Conservation (phyloP, 2,329 filamentous ascomycete species). For the Fusarium stilboides region DNA sequence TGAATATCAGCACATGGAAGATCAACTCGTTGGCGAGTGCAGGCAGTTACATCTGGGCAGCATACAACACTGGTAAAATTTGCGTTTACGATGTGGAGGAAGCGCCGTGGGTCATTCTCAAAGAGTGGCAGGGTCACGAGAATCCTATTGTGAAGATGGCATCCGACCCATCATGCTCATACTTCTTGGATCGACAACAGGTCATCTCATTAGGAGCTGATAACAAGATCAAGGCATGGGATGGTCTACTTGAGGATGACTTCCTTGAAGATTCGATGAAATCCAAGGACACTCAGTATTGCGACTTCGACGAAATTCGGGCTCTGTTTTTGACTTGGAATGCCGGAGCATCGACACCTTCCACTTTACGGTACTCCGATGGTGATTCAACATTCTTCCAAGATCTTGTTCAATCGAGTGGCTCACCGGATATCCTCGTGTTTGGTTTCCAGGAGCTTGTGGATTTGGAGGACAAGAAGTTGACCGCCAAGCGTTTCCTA, state of each 20-base stretch:
- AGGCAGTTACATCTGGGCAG: slow-evolving; percentile 89
- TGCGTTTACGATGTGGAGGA: slow-evolving; percentile 90
- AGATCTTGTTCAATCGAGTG: slow-evolving; percentile 81
- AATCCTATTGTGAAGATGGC: slow-evolving; percentile 84
- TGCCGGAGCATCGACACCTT: slow-evolving; percentile 94
- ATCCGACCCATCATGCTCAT: slow-evolving; percentile 85
- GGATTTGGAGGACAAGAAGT: slow-evolving; percentile 96
- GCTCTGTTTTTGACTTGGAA: slow-evolving; percentile 95
- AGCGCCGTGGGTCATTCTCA: slow-evolving; percentile 90
- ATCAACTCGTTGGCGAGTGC: slow-evolving; percentile 89
- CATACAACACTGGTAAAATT: slow-evolving; percentile 93
- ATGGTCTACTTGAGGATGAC: slow-evolving; percentile 92
- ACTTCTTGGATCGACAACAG: slow-evolving; percentile 86
- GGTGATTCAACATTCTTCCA: slow-evolving; percentile 84
- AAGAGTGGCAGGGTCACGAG: slow-evolving; percentile 95
- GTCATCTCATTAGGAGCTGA: slow-evolving; percentile 91
- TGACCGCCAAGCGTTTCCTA: slow-evolving; percentile 95
- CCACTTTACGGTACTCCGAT: slow-evolving; percentile 79
- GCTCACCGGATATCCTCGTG: slow-evolving; percentile 88
- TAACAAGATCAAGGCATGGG: slow-evolving; percentile 88
- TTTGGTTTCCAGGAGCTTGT: slow-evolving; percentile 99
- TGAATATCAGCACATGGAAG: slow-evolving; percentile 94
- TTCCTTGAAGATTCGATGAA: slow-evolving; percentile 96
- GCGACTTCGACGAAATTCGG: slow-evolving; percentile 85
- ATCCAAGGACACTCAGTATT: slow-evolving; percentile 84